Base-by-base conservation (phyloP, 2,329 filamentous ascomycete genomes). In the Curvularia sp. region DNA sequence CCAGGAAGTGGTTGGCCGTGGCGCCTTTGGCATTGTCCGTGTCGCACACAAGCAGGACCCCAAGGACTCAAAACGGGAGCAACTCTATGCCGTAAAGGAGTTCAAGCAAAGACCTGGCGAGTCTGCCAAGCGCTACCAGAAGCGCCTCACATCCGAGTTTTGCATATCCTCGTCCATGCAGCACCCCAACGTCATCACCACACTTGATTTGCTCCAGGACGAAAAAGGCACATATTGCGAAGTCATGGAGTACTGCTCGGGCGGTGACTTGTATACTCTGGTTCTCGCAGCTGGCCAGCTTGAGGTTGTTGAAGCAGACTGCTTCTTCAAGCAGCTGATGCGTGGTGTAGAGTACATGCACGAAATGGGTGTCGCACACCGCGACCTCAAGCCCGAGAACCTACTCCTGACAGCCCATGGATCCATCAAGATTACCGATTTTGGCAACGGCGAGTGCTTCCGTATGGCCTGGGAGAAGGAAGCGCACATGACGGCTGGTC, bases 401-500 rank as follows among this genome's bases (percentile, higher is more conserved):
- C 84, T 99, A 12, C 87, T 99, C 0, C 84, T 99, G 55, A 99
- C 95, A 4, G 95, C 91, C 0, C 92, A 93, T 65, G 95, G 95
- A 57, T 91, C 88, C 13, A 86, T 99, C 68, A 99, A 99, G 75
- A 99, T 99, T 65, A 98, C 95, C 28, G 95, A 99, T 77, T 99
- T 99, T 70, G 95, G 95, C 62, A 99, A 99, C 70, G 95, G 95
- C 71, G 95, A 99, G 79, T 99, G 95, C 79, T 99, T 99, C 85
- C 90, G 95, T 55, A 98, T 98, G 94, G 95, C 95, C 2, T 99
- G 95, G 95, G 95, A 99, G 78, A 95, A 93, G 53, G 93, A 98
- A 77, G 90, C 95, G 20, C 95, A 98, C 78, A 97, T 98, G 93
- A 97, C 96, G 3, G 94, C 93, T 41, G 95, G 95, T 43, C 87